Base-by-base conservation (phyloP, 805 yeast species). In the Torulaspora microellipsoides region DNA sequence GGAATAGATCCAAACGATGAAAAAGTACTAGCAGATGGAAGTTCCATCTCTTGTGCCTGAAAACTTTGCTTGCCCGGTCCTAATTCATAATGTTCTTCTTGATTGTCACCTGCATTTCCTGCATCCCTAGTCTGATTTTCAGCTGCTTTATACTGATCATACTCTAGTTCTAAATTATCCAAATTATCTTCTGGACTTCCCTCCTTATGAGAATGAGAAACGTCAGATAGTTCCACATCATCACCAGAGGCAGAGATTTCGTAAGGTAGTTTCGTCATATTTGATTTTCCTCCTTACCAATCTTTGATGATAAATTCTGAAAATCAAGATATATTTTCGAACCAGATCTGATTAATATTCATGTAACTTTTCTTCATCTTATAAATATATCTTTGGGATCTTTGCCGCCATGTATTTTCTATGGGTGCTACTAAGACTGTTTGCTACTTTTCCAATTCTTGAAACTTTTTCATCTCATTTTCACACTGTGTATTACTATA, bases 131-230 rank as follows among this genome's bases (percentile, higher is more conserved):
- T 31, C 14, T 40, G 34, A 25, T 25, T 40, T 34, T 49, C 52
- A 13, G 40, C 53, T 6, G 38, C 46, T 35, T 60, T 60, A 31
- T 50, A 59, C 25, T 50, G 56, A 42, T 52, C 62, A 38, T 57
- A 60, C 40, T 60, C 64, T 13, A 48, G 49, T 32, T 60, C 64
- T 31, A 60, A 40, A 32, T 59, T 57, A 38, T 56, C 65, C 27
- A 59, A 29, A 40, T 55, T 39, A 3, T 17, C 27, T 17, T 8
- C 20, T 15, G 38, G 27, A 28, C 28, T 35, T 5, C 15, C 31
- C 4, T 29, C 2, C n/a, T 29, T 14, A 2, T 29, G n/a, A 14
- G 37, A 34, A 20, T 4, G 4, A n/a, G 15, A 17, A 32, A 17
- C 14, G 17, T 15, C 17, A 15, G 27, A 14, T 17, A 17, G 20